Percentiles rank a stretch among this genome's conserved stretches.
Conservation (phyloP, 164 flowering plant genomes). For the Magnolia sinica region DNA sequence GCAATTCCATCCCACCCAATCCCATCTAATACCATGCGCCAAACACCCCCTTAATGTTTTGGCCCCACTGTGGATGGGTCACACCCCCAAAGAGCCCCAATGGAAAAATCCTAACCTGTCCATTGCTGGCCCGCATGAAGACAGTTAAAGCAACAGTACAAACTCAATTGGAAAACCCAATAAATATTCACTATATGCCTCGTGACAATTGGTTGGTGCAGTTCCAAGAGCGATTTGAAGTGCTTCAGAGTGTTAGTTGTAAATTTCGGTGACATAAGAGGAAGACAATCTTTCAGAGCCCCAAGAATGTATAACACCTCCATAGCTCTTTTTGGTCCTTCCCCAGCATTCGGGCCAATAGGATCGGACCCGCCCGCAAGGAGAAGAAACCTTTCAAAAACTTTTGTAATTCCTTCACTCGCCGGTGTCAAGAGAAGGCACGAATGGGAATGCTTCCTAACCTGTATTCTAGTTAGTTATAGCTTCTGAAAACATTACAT, state of each 20-base stretch:
- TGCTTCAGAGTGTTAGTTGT: slow-evolving; percentile 50
- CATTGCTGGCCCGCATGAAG: too few relatives aligned
- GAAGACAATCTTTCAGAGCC: slow-evolving; percentile 73
- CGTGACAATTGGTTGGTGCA: slow-evolving; percentile 65
- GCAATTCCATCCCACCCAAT: too few relatives aligned
- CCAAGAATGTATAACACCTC: slow-evolving; percentile 68
- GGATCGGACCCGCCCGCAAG: slow-evolving; percentile 67
- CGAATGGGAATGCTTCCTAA: slow-evolving; percentile 58
- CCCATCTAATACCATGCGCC: too few relatives aligned
- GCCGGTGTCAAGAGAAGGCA: slow-evolving; percentile 60
- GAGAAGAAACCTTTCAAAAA: slow-evolving; percentile 62
- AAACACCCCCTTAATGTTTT: too few relatives aligned
- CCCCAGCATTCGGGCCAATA: slow-evolving; percentile 26
- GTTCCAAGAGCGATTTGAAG: slow-evolving; percentile 62
- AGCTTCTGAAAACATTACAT: neutral
- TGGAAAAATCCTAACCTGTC: too few relatives aligned
- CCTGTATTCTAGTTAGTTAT: slow-evolving; percentile 37
- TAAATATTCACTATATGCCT: slow-evolving; percentile 55
- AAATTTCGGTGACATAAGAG: slow-evolving; percentile 54
- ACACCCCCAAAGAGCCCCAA: too few relatives aligned
- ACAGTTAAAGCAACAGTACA: too few relatives aligned
- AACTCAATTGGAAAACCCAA: too few relatives aligned
- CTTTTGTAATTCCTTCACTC: slow-evolving; percentile 66
- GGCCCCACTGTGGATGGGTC: too few relatives aligned
- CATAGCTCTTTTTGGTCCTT: slow-evolving; percentile 69